Percentiles rank a stretch among this genome's conserved stretches.
Conservation (phyloP, 2,329 filamentous ascomycete species). For the Blumeria graminis region DNA sequence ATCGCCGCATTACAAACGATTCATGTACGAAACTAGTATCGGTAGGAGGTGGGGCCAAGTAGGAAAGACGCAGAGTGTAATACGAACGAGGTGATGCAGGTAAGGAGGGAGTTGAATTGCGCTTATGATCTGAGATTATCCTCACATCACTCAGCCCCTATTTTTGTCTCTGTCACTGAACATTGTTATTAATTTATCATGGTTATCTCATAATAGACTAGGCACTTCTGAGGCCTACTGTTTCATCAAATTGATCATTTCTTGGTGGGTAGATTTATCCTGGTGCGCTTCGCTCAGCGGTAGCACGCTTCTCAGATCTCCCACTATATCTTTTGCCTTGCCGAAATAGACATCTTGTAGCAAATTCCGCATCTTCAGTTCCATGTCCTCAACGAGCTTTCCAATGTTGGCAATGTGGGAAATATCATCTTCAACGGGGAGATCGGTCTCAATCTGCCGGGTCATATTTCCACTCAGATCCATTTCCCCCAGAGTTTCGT, state of each 20-base stretch:
- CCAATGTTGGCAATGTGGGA: conserved; percentile 93
- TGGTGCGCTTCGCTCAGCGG: conserved; percentile 63
- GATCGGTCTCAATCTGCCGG: conserved; percentile 76
- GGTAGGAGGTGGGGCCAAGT: no score
- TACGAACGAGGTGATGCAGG: no score
- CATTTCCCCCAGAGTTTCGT: conserved; percentile 51
- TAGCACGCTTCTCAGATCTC: conserved; percentile 70
- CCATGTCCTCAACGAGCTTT: conserved; percentile 92
- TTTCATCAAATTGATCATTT: conserved; percentile 48
- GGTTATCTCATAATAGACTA: no score
- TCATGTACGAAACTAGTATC: no score
- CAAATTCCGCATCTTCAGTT: conserved; percentile 95
- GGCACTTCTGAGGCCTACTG: conserved; percentile 4
- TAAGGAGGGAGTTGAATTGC: no score
- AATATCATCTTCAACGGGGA: conserved; percentile 70
- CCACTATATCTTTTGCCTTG: conserved; percentile 96
- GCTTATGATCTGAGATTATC: no score
- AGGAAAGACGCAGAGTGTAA: no score
- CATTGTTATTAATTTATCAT: no score
- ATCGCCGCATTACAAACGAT: no score
- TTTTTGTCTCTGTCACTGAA: no score
- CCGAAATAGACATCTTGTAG: conserved; percentile 98
- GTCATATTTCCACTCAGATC: conserved; percentile 97
- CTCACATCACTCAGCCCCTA: no score
- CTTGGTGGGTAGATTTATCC: conserved; percentile 65